Base-by-base conservation (phyloP, 768 basidiomycete species). In the Scleroderma bovista region DNA sequence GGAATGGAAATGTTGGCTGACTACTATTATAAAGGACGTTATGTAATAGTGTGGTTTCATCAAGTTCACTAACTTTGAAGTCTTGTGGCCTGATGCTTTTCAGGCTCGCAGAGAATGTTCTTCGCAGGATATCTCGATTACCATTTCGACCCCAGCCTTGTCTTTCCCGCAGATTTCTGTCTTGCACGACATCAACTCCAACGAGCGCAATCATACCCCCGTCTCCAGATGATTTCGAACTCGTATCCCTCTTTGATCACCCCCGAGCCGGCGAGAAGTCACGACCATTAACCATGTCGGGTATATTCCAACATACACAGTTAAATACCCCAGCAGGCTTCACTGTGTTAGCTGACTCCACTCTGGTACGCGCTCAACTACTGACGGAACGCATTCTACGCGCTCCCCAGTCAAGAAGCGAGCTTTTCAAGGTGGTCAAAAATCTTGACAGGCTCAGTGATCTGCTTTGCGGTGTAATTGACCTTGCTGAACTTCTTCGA, bases 381-480 rank as follows among this genome's bases (percentile, higher is more conserved):
- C 76, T 98, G 47, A 94, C 95, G 15, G 79, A 86, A 49, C 83
- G 96, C 38, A 90, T 98, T 22, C 68, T 88, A 44, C 76, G 79
- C 13, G 86, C 89, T 9, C 74, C 80, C 60, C 75, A 86, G 60
- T 86, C 87, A 4, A 76, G 81, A 33, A 69, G 74, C 46, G 93
- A 95, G 66, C 74, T 95, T 43, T 72, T 84, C 52, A 80, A 84
- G 68, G 92, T 92, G 10, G 90, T 97, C 52, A 97, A 97, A 75
- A 96, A 95, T 66, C 71, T 99, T 53, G 96, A 99, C 73, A 76
- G 95, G 53, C 81, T 99, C 57, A 97, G 94, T 64, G 94, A 99
- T 72, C 76, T 95, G 68, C 73, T 99, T 2, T 99, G 96, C 60
- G 86, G 90, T 11, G 93, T 99, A 53, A 97, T 97, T 54, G 96